Conservation (phyloP, 2,329 filamentous ascomycete genomes). For the Neonectria neomacrospora region DNA sequence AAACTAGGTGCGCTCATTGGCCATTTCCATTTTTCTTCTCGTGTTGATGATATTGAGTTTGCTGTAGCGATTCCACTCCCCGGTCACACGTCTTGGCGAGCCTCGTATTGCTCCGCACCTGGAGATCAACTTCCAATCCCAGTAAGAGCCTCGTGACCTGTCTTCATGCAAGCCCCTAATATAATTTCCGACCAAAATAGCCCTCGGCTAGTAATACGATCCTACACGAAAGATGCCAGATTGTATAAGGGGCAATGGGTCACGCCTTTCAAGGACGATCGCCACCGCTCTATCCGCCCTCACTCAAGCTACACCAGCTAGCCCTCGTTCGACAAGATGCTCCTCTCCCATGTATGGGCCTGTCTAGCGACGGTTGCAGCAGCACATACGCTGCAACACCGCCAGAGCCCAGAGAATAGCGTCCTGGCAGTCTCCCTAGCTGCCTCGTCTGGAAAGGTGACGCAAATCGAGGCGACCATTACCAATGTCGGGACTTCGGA, state of each 20-base stretch:
- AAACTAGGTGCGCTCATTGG: not conserved
- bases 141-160: not conserved
- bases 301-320: not conserved
- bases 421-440: slow-evolving; percentile 10
- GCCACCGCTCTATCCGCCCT: not conserved
- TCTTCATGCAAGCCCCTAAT: not conserved
- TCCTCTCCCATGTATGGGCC: not conserved
- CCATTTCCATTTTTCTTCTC: not conserved
- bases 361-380: not conserved
- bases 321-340: not conserved
- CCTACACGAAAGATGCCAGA: not conserved
- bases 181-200: not conserved
- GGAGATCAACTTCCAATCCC: not conserved
- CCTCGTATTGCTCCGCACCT: not conserved
- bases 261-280: not conserved
- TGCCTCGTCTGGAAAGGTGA: not conserved
- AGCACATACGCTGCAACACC: not conserved
- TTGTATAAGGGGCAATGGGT: not conserved
- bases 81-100: not conserved
- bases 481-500: slow-evolving; percentile 16
- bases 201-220: not conserved
- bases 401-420: not conserved
- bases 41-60: not conserved
- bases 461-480: slow-evolving; percentile 21
- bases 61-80: not conserved